Conservation (phyloP, 2,329 filamentous ascomycete genomes). For the Teratosphaeria epicoccoides region DNA sequence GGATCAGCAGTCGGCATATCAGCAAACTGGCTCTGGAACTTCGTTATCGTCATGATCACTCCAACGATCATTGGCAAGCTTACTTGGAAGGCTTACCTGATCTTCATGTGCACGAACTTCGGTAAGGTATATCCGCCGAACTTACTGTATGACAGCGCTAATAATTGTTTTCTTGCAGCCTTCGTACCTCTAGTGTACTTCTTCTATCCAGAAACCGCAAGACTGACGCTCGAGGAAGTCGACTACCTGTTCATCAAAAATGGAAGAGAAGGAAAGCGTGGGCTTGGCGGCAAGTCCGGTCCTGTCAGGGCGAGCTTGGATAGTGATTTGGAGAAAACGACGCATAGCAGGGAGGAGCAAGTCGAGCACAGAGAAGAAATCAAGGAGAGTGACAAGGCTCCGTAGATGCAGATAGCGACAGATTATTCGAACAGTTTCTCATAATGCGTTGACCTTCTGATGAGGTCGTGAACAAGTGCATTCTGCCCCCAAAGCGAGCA, state of each 20-base stretch:
- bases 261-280: conserved; percentile 15
- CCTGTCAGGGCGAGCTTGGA: conserved; percentile 18
- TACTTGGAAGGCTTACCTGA: conserved; percentile 42
- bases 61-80: conserved; percentile 38
- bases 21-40: conserved; percentile 42
- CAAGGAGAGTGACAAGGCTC: background rate
- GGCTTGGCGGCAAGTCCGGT: conserved; percentile 11
- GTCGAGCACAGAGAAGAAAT: conserved; percentile 5
- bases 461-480: too few relatives aligned
- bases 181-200: conserved; percentile 41
- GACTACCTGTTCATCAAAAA: conserved; percentile 32
- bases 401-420: background rate
- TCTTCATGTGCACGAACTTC: conserved; percentile 42
- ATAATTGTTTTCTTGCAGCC: conserved; percentile 1
- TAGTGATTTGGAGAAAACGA: conserved; percentile 7
- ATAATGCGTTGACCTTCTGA: too few relatives aligned
- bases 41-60: conserved; percentile 44
- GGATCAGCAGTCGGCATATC: conserved; percentile 41
- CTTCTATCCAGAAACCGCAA: conserved; percentile 35
- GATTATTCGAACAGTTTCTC: too few relatives aligned
- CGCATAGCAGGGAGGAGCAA: conserved; percentile 1
- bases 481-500: too few relatives aligned
- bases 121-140: background rate
- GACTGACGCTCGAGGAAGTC: conserved; percentile 30
- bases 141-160: background rate